Percentiles rank a stretch among this genome's conserved stretches.
These are phyloP conservation scores for Trypanosoma caninum DNA, from an alignment of 208 protist genomes.

Conservation along the genomic window DNA sequence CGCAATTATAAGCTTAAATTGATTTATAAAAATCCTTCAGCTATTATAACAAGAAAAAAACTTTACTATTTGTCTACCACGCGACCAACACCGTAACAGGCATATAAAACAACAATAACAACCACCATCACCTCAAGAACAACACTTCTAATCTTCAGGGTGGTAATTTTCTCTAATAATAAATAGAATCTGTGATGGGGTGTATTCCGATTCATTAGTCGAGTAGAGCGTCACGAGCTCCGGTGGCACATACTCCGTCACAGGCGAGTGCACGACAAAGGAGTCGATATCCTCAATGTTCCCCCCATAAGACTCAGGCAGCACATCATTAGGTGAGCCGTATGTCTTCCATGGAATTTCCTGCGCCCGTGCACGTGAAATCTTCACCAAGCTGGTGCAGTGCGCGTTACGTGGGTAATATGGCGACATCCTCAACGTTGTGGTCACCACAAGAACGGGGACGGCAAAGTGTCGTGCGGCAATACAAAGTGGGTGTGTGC, in stretches of 20 bases:
- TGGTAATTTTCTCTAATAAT: constrained; percentile 96
- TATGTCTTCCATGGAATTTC: constrained; percentile 86
- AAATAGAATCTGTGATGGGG: constrained; percentile 96
- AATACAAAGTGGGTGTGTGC: constrained; percentile 92
- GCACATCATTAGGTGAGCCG: constrained; percentile 56
- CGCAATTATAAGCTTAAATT: too few relatives aligned
- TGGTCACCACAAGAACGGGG: constrained; percentile 94
- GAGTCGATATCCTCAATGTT: constrained; percentile 24
- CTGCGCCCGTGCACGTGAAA: constrained; percentile 63
- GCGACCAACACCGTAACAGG: too few relatives aligned
- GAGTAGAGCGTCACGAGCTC: constrained; percentile 96
- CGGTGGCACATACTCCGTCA: constrained; percentile 97
- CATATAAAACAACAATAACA: neutral
- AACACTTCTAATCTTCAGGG: constrained; percentile 78
- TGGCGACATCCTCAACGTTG: constrained; percentile 96
- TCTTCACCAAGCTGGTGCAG: constrained; percentile 83
- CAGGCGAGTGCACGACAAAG: constrained; percentile 88
- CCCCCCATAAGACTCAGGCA: constrained; percentile 42
- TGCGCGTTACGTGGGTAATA: constrained; percentile 94
- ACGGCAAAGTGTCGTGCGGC: constrained; percentile 94
- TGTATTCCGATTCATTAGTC: constrained; percentile 93
- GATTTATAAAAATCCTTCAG: too few relatives aligned
- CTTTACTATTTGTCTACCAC: too few relatives aligned
- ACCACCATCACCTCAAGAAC: neutral
- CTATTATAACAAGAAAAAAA: too few relatives aligned